Conservation (phyloP, 1,284 basidiomycete genomes). For the Cystobasidium pallidum region DNA sequence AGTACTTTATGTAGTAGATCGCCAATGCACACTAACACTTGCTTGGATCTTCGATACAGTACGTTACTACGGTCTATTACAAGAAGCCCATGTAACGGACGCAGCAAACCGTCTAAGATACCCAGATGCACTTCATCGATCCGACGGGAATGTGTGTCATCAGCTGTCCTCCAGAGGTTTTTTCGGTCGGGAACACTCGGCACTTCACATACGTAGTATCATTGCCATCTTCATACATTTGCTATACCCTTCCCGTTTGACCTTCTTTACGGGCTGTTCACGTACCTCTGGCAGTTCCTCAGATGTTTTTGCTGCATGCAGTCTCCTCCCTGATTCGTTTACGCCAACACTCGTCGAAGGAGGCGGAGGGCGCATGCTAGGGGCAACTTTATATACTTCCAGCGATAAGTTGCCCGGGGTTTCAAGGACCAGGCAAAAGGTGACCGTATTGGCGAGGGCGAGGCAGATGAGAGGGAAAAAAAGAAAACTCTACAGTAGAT, state of each 20-base stretch:
- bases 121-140: not conserved
- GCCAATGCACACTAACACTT: too few relatives aligned
- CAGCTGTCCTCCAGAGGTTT: not conserved
- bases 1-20: too few relatives aligned
- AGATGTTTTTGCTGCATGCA: conserved; percentile 17
- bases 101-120: not conserved
- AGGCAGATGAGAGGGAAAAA: not conserved
- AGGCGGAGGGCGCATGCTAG: too few relatives aligned
- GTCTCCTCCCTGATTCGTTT: not conserved
- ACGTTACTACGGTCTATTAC: conserved; percentile 42
- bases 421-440: too few relatives aligned
- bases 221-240: not conserved
- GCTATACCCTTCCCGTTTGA: conserved; percentile 3
- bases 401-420: too few relatives aligned
- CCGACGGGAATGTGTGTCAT: not conserved
- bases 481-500: not conserved
- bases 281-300: not conserved
- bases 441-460: not conserved
- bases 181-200: not conserved
- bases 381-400: too few relatives aligned
- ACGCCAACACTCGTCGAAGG: too few relatives aligned
- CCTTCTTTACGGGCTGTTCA: not conserved
- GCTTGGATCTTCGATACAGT: too few relatives aligned
- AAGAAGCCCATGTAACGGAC: conserved; percentile 35
- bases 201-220: not conserved